A percentile compares a stretch with the other conserved stretches of the same genome.
Conservation (phyloP, 768 basidiomycete species). For the Trametes cinnabarina region DNA sequence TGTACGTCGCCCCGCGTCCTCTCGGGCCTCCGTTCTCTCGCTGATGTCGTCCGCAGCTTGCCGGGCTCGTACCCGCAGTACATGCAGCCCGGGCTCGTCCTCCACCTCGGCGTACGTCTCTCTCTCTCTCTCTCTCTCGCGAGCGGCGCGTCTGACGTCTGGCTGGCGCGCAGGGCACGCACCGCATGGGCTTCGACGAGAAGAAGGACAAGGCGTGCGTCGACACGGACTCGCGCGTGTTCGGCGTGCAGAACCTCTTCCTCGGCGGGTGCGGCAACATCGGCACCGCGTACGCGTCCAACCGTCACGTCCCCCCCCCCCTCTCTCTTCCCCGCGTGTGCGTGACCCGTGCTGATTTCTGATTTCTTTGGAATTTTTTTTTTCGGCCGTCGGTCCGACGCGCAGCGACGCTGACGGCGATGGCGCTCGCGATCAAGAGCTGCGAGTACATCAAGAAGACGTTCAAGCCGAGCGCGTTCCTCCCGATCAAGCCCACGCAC, state of each 20-base stretch:
- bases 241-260: slow-evolving; percentile 30
- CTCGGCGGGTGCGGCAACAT: slow-evolving; percentile 28
- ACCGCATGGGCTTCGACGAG: slow-evolving; percentile 17
- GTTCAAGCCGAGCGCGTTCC: background rate
- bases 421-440: slow-evolving; percentile 3
- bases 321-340: too few species aligned
- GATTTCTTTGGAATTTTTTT: too few species aligned
- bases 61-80: slow-evolving; percentile 36
- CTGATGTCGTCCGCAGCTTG: slow-evolving; percentile 10
- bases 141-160: background rate
- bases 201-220: slow-evolving; percentile 23
- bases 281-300: background rate
- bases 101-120: slow-evolving; percentile 21
- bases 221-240: slow-evolving; percentile 26
- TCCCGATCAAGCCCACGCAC: too few species aligned
- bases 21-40: background rate
- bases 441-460: background rate
- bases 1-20: background rate
- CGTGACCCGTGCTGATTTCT: too few species aligned
- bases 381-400: too few species aligned
- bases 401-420: slow-evolving; percentile 1
- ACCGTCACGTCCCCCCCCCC: too few species aligned
- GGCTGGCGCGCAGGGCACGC: background rate
- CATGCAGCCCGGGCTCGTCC: slow-evolving; percentile 28
- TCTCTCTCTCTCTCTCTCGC: background rate